phyloP scores from a whole-genome alignment of 106 monocot genomes.

The Dioscorea zingiberensis region DNA sequence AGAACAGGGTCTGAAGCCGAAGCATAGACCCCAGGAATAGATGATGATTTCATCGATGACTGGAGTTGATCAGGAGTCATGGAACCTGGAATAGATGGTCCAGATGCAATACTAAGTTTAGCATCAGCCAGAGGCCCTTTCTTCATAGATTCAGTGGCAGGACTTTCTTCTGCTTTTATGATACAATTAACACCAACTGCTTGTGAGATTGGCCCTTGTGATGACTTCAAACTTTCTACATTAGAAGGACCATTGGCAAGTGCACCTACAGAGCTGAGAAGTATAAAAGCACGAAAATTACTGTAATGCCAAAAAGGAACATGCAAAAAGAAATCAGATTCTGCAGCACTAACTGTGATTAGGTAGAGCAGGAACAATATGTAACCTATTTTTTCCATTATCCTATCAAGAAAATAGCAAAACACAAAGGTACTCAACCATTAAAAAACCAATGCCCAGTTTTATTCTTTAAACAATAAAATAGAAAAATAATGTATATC shows the following conservation, averaged over 20 bases:
- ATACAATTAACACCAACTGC: neutral
- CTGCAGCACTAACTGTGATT: neutral
- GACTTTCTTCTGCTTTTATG: neutral
- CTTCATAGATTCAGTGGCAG: neutral
- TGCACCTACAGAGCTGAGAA: neutral
- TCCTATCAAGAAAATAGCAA: neutral
- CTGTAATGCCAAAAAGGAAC: neutral
- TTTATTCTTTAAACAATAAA: too few species aligned
- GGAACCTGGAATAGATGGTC: neutral
- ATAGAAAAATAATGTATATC: too few species aligned
- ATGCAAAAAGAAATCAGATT: neutral
- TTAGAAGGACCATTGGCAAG: neutral
- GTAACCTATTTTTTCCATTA: neutral
- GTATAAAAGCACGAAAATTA: neutral
- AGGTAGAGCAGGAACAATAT: too few species aligned
- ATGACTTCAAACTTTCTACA: neutral
- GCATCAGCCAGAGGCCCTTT: neutral
- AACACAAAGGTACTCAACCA: too few species aligned
- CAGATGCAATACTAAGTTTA: neutral
- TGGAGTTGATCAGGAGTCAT: neutral
- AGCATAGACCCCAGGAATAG: constrained; percentile 25
- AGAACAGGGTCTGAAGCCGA: constrained; percentile 29
- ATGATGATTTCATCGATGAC: neutral
- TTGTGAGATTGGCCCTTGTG: neutral
- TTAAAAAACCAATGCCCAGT: too few species aligned